phyloP scores from a whole-genome alignment of 441 rosid species.

The Raphanus hybrid region DNA sequence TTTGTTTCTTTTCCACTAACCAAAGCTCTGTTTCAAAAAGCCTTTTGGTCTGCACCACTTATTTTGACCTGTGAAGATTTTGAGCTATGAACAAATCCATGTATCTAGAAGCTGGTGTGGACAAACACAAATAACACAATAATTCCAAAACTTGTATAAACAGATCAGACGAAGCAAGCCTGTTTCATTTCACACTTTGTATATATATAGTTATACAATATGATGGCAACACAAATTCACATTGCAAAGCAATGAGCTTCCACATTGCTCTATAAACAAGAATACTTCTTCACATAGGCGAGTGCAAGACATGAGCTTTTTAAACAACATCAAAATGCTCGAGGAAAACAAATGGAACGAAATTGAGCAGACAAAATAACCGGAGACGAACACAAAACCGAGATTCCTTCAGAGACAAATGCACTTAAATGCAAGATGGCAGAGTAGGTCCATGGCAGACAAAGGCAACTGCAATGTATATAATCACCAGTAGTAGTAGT shows the following conservation, averaged over 20 bases:
- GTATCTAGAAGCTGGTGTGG: slow-evolving; percentile 1
- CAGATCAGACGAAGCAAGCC: slow-evolving; percentile 24
- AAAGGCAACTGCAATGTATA: slow-evolving; percentile 71
- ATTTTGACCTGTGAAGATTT: background rate
- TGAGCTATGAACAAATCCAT: background rate
- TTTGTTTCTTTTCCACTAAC: background rate
- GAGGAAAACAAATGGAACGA: slow-evolving; percentile 20
- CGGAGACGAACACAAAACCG: slow-evolving; percentile 1
- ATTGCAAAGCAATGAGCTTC: slow-evolving; percentile 33
- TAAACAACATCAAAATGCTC: slow-evolving; percentile 25
- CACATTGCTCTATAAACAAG: slow-evolving; percentile 37
- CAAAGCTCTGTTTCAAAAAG: background rate
- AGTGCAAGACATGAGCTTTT: slow-evolving; percentile 31
- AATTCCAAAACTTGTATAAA: slow-evolving; percentile 35
- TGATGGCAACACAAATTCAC: slow-evolving; percentile 30
- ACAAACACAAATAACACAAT: slow-evolving; percentile 14
- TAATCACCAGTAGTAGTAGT: slow-evolving; percentile 64
- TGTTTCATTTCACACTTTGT: slow-evolving; percentile 25
- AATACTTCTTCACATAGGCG: slow-evolving; percentile 10
- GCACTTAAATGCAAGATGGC: slow-evolving; percentile 70
- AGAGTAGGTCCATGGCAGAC: slow-evolving; percentile 85
- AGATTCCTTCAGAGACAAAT: slow-evolving; percentile 9
- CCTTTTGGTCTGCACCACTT: background rate
- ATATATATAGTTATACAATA: slow-evolving; percentile 3
- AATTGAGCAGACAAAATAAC: slow-evolving; percentile 14